Base-by-base conservation (phyloP, 2,329 filamentous ascomycete species). In the Periconia digitata region DNA sequence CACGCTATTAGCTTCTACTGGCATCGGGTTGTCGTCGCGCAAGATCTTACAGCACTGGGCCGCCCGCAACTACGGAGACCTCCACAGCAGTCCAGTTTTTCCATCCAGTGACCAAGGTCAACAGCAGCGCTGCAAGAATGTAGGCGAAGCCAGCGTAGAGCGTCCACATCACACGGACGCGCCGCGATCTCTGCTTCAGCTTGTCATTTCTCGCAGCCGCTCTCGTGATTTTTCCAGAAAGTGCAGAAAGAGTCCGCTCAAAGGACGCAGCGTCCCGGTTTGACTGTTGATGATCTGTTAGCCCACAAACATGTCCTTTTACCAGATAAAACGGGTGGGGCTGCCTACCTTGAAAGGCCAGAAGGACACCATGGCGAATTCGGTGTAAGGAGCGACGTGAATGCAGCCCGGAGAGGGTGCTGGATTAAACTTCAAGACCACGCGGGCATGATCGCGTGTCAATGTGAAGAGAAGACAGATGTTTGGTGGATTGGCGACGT, bases 91-190 rank as follows among this genome's bases (percentile, higher is more conserved):
- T 85, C 80, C 94, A 88, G 59, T 88, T 87, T 56, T 84, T 80
- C 78, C 87, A 90, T 43, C 94, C 94, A 3, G 96, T 85, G 7
- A 96, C 90, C 6, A 99, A 79, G 3, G 87, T 80, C 38, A 95
- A 79, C 44, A 97, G 86, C 22, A 96, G 85, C 8, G 85, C 81
- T 62, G 90, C 92, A 40, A 97, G 83, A 3, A 96, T 85, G 71
- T 97, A 99, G 43, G 87, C 89, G 62, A 99, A 92, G 47, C 85
- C 85, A 2, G 92, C 85, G 70, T 97, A 99, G 13, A 99, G 82
- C 0, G 91, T 96, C 84, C 86, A 91, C 46, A 97, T 82, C 32
- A 90, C 89, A 59, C 88, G 92, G 62, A 87, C 82, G 49, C 92
- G 87, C 49, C 92, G 85, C 42, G 89, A 85, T 52, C 82, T 83